A percentile compares a stretch with the other conserved stretches of the same genome.
These are phyloP conservation scores for Cladophialophora exuberans DNA, from an alignment of 2,329 filamentous ascomycete genomes.

Conservation along the genomic window DNA sequence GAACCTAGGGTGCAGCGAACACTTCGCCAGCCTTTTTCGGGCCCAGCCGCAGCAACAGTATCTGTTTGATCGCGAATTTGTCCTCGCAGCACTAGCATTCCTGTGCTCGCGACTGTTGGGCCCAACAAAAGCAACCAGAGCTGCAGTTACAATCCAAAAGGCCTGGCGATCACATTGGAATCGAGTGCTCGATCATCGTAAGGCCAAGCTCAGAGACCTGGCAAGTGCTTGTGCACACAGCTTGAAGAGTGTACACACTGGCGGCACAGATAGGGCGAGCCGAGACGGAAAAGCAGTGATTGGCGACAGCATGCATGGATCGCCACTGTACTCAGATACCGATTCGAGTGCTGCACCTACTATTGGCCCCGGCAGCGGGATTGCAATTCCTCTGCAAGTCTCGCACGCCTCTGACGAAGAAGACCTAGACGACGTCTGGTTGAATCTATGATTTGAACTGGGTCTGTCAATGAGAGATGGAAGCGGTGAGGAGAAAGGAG, in stretches of 20 bases:
- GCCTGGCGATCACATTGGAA: conserved; percentile 47
- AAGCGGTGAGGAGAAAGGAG: conserved; percentile 1
- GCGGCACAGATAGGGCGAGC: too few relatives aligned
- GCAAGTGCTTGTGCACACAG: conserved; percentile 40
- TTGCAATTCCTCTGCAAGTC: not conserved
- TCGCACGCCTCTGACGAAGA: too few relatives aligned
- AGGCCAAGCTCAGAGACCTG: conserved; percentile 42
- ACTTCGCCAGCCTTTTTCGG: conserved; percentile 31
- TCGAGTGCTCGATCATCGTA: conserved; percentile 35
- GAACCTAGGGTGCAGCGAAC: conserved; percentile 30
- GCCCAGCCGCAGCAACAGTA: conserved; percentile 30
- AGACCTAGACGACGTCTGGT: conserved; percentile 27
- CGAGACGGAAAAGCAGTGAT: too few relatives aligned
- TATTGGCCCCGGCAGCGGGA: too few relatives aligned
- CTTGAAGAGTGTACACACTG: too few relatives aligned
- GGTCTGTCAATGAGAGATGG: too few relatives aligned
- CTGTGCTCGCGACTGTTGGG: conserved; percentile 62
- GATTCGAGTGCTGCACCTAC: too few relatives aligned
- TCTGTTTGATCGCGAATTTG: conserved; percentile 59
- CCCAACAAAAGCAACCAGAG: conserved; percentile 52
- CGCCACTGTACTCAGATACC: too few relatives aligned
- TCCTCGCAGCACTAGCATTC: conserved; percentile 60
- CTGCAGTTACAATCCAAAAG: conserved; percentile 57
- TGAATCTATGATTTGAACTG: conserved; percentile 25
- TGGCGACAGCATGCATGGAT: too few relatives aligned